Conservation (phyloP, 805 yeast species). For the Tetrapisispora phaffii region DNA sequence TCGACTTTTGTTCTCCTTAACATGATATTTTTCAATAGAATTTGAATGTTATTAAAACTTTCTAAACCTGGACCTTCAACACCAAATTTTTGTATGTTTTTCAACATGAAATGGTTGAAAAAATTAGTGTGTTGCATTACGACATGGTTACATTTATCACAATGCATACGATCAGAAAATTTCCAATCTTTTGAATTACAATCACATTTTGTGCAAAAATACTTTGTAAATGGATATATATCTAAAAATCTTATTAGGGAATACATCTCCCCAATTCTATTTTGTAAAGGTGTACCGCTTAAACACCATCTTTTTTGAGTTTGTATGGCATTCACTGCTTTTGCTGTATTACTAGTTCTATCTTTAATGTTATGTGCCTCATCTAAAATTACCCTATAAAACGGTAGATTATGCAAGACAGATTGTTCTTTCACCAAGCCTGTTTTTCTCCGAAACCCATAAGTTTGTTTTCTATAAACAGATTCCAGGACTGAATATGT, state of each 20-base stretch:
- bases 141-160: conserved; percentile 80
- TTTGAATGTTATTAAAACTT: conserved; percentile 69
- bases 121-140: conserved; percentile 94
- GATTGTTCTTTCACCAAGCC: conserved; percentile 67
- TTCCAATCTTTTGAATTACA: conserved; percentile 79
- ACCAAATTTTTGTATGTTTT: conserved; percentile 83
- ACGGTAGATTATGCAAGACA: conserved; percentile 60
- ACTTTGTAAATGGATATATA: conserved; percentile 76
- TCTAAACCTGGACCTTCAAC: conserved; percentile 70
- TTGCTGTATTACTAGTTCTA: conserved; percentile 84
- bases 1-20: conserved; percentile 90
- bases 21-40: conserved; percentile 72
- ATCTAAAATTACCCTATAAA: conserved; percentile 81
- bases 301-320: conserved; percentile 82
- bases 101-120: conserved; percentile 91
- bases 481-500: conserved; percentile 90
- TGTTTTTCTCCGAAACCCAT: conserved; percentile 71
- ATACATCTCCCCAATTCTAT: conserved; percentile 92
- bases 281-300: conserved; percentile 94
- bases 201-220: conserved; percentile 88
- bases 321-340: conserved; percentile 69
- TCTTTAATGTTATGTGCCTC: conserved; percentile 98
- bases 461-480: conserved; percentile 67
- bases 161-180: conserved; percentile 71
- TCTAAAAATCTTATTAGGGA: conserved; percentile 79